Percentiles rank a stretch among this genome's conserved stretches.
These are phyloP conservation scores for Guadua angustifolia DNA, from an alignment of 176 grass and related monocot species.

Conservation along the genomic window DNA sequence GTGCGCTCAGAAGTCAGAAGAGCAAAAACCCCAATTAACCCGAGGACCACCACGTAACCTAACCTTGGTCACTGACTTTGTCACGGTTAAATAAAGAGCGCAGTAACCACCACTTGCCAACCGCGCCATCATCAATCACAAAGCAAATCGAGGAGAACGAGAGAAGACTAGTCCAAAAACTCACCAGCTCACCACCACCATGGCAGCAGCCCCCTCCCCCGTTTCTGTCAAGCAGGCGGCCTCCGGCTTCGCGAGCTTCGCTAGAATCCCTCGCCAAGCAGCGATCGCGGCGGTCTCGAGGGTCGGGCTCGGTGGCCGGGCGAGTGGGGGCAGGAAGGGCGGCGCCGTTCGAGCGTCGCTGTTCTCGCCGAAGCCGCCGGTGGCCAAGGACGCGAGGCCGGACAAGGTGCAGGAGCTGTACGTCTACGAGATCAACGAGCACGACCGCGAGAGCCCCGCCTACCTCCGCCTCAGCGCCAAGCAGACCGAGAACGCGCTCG, in stretches of 20 bases:
- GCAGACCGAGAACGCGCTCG: constrained; percentile 77
- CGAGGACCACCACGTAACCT: background rate
- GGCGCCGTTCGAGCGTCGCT: constrained; percentile 51
- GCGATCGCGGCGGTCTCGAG: background rate
- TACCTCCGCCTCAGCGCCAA: constrained; percentile 73
- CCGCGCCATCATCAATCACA: background rate
- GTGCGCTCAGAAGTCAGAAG: background rate
- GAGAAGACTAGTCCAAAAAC: background rate
- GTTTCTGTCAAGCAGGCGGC: background rate
- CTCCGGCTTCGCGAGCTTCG: background rate
- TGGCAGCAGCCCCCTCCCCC: constrained; percentile 34
- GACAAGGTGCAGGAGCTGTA: constrained; percentile 74
- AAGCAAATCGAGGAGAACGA: background rate
- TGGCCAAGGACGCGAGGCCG: constrained; percentile 44
- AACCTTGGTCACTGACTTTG: background rate
- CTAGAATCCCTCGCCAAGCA: background rate
- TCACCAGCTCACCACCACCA: background rate
- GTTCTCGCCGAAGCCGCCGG: constrained; percentile 60
- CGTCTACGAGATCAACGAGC: constrained; percentile 89
- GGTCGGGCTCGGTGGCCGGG: constrained; percentile 11
- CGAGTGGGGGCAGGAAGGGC: background rate
- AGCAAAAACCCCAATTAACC: background rate
- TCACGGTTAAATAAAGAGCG: background rate
- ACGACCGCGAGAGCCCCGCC: constrained; percentile 71
- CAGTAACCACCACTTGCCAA: background rate